Evolutionary conservation across 192 early-diverging fungal genomes (phyloP).

Genomic region (Funneliformis geosporum): DNA sequence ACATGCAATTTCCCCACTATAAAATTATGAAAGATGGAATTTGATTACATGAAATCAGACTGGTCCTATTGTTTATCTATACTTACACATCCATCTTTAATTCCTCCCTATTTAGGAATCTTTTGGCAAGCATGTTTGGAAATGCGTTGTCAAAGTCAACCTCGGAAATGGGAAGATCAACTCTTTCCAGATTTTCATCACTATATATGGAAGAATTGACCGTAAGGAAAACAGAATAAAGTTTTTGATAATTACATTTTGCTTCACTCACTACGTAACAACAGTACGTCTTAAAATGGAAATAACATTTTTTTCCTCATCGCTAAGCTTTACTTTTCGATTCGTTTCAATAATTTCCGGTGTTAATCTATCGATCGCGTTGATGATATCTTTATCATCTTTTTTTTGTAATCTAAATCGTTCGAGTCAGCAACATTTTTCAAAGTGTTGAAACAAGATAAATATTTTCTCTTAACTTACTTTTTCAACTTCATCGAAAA

Average conservation of each 20-base stretch:
- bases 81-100: constrained; percentile 39
- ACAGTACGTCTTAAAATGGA: constrained; percentile 25
- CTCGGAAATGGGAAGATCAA: constrained; percentile 34
- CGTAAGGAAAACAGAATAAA: constrained; percentile 22
- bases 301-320: constrained; percentile 33
- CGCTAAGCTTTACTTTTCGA: constrained; percentile 19
- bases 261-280: constrained; percentile 32
- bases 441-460: constrained; percentile 24
- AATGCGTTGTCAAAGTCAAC: constrained; percentile 30
- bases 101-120: constrained; percentile 28
- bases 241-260: constrained; percentile 1
- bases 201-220: constrained; percentile 1
- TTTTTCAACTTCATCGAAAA: constrained; percentile 39
- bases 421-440: constrained; percentile 32
- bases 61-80: constrained; percentile 10
- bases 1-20: constrained; percentile 33
- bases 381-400: constrained; percentile 28
- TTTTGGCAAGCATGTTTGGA: constrained; percentile 31
- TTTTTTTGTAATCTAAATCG: constrained; percentile 34
- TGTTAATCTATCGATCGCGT: constrained; percentile 27
- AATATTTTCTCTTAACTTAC: constrained; percentile 30
- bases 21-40: constrained; percentile 13
- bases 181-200: constrained; percentile 27
- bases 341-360: constrained; percentile 32
- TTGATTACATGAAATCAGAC: constrained; percentile 3